phyloP scores from a whole-genome alignment of 2,329 filamentous ascomycete genomes.

The Massarina eburnea region DNA sequence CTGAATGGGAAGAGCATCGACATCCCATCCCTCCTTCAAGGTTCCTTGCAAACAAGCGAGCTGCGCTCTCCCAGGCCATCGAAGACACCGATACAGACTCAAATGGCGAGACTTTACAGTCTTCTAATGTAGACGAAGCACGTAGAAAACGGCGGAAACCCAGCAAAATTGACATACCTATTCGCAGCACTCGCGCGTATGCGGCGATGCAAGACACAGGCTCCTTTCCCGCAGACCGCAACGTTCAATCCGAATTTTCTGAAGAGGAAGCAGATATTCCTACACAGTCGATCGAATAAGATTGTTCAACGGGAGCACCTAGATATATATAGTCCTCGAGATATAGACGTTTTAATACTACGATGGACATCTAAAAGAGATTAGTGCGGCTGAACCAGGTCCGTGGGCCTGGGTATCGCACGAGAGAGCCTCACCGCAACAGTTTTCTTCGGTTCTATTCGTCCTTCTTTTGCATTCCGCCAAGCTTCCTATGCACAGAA shows the following conservation, averaged over 20 bases:
- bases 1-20: slow-evolving; percentile 52
- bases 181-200: slow-evolving; percentile 11
- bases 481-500: too few relatives aligned
- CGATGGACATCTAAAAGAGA: too few relatives aligned
- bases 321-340: too few relatives aligned
- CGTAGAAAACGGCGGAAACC: neutral
- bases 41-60: slow-evolving; percentile 23
- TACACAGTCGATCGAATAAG: slow-evolving; percentile 8
- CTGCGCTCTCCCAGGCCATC: neutral
- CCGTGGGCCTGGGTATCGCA: too few relatives aligned
- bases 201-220: slow-evolving; percentile 8
- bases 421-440: too few relatives aligned
- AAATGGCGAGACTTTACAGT: slow-evolving; percentile 1
- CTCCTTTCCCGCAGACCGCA: neutral
- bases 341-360: too few relatives aligned
- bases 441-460: too few relatives aligned
- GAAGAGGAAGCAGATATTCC: slow-evolving; percentile 3
- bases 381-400: too few relatives aligned
- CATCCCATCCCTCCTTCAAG: slow-evolving; percentile 15
- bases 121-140: neutral
- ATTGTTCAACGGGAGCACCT: too few relatives aligned
- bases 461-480: too few relatives aligned
- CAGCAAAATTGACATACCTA: slow-evolving; percentile 7
- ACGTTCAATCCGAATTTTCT: neutral
- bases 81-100: slow-evolving; percentile 2